Percentiles rank a stretch among this genome's conserved stretches.
Evolutionary conservation across 1,284 basidiomycete genomes (phyloP).

Genomic region (Fomitiporia mediterranea): DNA sequence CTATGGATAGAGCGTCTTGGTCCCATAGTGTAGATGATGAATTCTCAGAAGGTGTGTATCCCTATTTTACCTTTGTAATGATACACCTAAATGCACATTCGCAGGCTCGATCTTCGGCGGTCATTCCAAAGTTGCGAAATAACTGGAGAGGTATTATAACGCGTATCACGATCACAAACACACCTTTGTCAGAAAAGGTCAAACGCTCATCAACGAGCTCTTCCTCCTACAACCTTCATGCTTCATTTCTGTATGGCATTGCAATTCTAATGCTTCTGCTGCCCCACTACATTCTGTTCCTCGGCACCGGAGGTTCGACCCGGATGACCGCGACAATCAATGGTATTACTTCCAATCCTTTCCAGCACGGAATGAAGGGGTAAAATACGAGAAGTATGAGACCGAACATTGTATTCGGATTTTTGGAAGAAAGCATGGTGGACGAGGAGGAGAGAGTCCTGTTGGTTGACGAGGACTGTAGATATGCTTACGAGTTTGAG

Average conservation of each 20-base stretch:
- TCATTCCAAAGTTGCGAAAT: conserved; percentile 34
- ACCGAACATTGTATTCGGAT: conserved; percentile 7
- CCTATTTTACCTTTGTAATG: background rate
- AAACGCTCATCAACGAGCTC: conserved; percentile 44
- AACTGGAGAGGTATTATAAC: conserved; percentile 43
- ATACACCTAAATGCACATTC: background rate
- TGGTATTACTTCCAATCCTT: conserved; percentile 51
- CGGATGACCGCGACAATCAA: conserved; percentile 37
- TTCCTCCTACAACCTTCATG: conserved; percentile 43
- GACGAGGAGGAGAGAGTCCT: conserved; percentile 5
- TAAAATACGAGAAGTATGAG: conserved; percentile 29
- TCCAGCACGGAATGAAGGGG: conserved; percentile 31
- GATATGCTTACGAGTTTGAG: conserved; percentile 8
- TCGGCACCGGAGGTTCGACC: conserved; percentile 23
- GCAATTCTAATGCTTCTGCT: conserved; percentile 22
- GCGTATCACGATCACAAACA: conserved; percentile 46
- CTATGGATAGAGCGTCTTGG: conserved; percentile 42
- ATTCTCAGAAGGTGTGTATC: conserved; percentile 42
- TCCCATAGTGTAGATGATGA: conserved; percentile 44
- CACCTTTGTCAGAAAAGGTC: conserved; percentile 51
- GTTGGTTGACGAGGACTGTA: conserved; percentile 13
- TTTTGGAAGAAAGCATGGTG: conserved; percentile 19
- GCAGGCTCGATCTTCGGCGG: conserved; percentile 55
- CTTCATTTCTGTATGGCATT: conserved; percentile 36
- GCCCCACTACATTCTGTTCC: conserved; percentile 18